phyloP scores from a whole-genome alignment of 2,329 filamentous ascomycete genomes.

The Fusarium sp. region DNA sequence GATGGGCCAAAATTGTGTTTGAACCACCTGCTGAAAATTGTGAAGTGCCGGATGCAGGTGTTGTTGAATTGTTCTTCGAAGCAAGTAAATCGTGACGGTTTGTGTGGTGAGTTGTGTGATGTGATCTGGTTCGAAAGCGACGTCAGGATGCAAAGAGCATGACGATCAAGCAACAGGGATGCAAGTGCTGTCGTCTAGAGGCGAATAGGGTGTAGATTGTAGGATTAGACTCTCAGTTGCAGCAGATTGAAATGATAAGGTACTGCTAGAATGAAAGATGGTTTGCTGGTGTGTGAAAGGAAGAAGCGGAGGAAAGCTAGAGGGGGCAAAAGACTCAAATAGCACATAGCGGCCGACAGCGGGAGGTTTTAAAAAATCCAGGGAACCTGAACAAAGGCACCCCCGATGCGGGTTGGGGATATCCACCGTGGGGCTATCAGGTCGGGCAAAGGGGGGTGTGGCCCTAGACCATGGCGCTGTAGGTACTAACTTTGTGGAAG shows the following conservation, averaged over 20 bases:
- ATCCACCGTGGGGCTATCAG: conserved; percentile 25
- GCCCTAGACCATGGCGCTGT: conserved; percentile 6
- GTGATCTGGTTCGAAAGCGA: conserved; percentile 22
- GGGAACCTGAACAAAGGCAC: conserved; percentile 20
- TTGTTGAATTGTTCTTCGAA: conserved; percentile 39
- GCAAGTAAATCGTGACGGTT: conserved; percentile 24
- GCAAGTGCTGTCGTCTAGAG: conserved; percentile 2
- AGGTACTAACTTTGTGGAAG: not conserved
- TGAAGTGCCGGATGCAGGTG: conserved; percentile 22
- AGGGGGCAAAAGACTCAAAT: conserved; percentile 41
- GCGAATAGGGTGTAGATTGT: not conserved
- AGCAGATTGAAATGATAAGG: conserved; percentile 44
- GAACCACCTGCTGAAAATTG: conserved; percentile 20
- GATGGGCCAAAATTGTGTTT: conserved; percentile 33
- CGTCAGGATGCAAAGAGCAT: conserved; percentile 45
- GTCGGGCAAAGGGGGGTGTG: conserved; percentile 24
- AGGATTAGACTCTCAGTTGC: not conserved
- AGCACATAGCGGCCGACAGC: conserved; percentile 38
- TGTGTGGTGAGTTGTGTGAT: conserved; percentile 10
- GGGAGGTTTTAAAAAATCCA: conserved; percentile 47
- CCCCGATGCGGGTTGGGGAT: conserved; percentile 42
- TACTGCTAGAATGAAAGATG: conserved; percentile 5
- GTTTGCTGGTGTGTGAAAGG: conserved; percentile 2
- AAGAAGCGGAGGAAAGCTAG: conserved; percentile 26
- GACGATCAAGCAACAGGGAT: conserved; percentile 31